A percentile compares a stretch with the other conserved stretches of the same genome.
Evolutionary conservation across 495 filamentous ascomycete species (phyloP).

Genomic region (Podospora didyma): DNA sequence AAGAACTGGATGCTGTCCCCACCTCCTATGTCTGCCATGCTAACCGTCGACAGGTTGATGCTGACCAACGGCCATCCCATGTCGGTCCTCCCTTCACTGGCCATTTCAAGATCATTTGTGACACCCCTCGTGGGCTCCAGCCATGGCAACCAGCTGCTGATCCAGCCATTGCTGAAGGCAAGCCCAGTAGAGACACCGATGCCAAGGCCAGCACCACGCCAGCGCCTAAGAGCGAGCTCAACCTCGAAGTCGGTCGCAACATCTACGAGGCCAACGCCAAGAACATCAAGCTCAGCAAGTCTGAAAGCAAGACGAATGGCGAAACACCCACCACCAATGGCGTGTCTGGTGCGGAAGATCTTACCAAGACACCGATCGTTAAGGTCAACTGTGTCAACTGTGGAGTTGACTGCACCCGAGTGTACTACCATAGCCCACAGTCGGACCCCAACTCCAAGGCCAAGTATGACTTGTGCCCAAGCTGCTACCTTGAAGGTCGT

Average conservation of each 20-base stretch:
- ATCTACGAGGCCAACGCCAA: constrained; percentile 93
- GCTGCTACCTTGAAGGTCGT: constrained; percentile 78
- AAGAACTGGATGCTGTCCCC: constrained; percentile 11
- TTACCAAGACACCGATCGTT: constrained; percentile 53
- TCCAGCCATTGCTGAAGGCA: constrained; percentile 57
- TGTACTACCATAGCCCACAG: constrained; percentile 82
- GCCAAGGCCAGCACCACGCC: constrained; percentile 59
- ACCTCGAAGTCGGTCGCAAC: constrained; percentile 87
- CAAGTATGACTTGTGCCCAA: constrained; percentile 85
- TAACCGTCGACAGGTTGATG: constrained; percentile 70
- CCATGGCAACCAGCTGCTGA: constrained; percentile 87
- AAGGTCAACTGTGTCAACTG: constrained; percentile 81
- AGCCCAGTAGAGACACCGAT: constrained; percentile 75
- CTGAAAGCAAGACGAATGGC: constrained; percentile 62
- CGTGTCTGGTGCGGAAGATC: constrained; percentile 44
- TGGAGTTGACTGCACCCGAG: constrained; percentile 85
- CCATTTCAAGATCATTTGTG: constrained; percentile 90
- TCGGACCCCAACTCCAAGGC: constrained; percentile 53
- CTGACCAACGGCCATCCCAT: constrained; percentile 88
- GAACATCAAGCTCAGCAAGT: constrained; percentile 63
- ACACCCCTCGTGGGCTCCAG: constrained; percentile 92
- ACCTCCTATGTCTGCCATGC: constrained; percentile 3
- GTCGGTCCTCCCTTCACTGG: constrained; percentile 96
- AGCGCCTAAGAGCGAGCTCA: constrained; percentile 72
- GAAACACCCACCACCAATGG: constrained; percentile 61